Evolutionary conservation across 306 rosid genomes (phyloP), one percentile per base, ranked within the genome.

Genomic region (Delonix regia): DNA sequence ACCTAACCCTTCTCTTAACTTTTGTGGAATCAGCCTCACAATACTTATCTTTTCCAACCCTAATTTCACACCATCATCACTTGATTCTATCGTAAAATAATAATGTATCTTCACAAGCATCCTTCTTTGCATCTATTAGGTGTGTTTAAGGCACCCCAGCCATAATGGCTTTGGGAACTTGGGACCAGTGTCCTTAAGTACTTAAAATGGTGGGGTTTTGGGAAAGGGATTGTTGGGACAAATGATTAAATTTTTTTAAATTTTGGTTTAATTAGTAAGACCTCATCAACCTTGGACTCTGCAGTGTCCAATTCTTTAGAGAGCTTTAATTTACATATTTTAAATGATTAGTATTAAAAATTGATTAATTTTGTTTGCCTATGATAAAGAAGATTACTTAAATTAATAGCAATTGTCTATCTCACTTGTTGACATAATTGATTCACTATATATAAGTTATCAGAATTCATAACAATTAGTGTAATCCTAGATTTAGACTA

Each of bases 11-110:
- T 28, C 75, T 8, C 30, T 65, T 18, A 33, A 74, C 69, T 42
- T 44, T 16, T 64, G 21, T 33, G 16, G 68, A 80, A 18, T 74
- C 65, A 51, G 27, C 64, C 60, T 73, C 59, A 63, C 65, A 71
- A 24, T 65, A 21, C 44, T 44, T 73, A 34, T 53, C 15, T 24
- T 71, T 38, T 18, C 11, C 30, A 27, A 9, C 8, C 57, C 59
- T 57, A 33, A 70, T 21, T 34, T 75, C 11, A 63, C 28, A 27
- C n/a, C 22, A 24, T n/a, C 1, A 18, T 1, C 15, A 4, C 25
- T 38, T 7, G n/a, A 6, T 22, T 47, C n/a, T n/a, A n/a, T n/a
- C n/a, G n/a, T n/a, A n/a, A n/a, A n/a, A n/a, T n/a, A 57, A 57
- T 0, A 12, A 0, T 49, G 18, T 49, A 16, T 49, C 14, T 15